Percentiles rank a stretch among this genome's conserved stretches.
Conservation (phyloP, 2,329 filamentous ascomycete species). For the Allantophomopsis cytisporea region DNA sequence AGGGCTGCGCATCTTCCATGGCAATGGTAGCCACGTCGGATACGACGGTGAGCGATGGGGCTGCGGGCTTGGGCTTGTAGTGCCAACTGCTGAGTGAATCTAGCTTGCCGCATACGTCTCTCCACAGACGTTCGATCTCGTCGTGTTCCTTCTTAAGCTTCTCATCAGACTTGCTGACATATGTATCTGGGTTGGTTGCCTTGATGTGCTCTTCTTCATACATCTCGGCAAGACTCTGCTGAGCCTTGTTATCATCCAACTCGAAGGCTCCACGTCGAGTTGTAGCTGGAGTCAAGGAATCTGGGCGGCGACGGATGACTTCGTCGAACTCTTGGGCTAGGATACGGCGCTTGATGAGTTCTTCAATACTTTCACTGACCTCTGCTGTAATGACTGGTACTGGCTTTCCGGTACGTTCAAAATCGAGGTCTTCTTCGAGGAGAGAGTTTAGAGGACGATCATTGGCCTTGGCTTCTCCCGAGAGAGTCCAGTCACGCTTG, state of each 20-base stretch:
- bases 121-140: constrained; percentile 76
- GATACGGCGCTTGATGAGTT: constrained; percentile 87
- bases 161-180: constrained; percentile 70
- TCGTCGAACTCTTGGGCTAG: constrained; percentile 87
- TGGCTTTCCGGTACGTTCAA: constrained; percentile 89
- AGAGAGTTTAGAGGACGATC: constrained; percentile 85
- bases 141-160: constrained; percentile 70
- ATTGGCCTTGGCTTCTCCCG: constrained; percentile 72
- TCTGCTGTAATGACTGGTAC: constrained; percentile 89
- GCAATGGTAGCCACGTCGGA: constrained; percentile 80
- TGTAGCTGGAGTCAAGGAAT: constrained; percentile 46
- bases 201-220: constrained; percentile 90
- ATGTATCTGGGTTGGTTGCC: constrained; percentile 61
- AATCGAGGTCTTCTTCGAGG: constrained; percentile 88
- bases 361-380: constrained; percentile 81
- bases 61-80: constrained; percentile 80
- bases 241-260: constrained; percentile 76
- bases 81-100: constrained; percentile 89
- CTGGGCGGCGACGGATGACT: constrained; percentile 68
- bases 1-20: constrained; percentile 92
- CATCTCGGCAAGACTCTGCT: constrained; percentile 76
- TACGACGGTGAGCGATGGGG: constrained; percentile 73
- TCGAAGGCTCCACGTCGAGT: constrained; percentile 55
- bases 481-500: constrained; percentile 81
- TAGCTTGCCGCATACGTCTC: constrained; percentile 63